phyloP scores from a whole-genome alignment of 2,329 filamentous ascomycete genomes.

The Botryotinia globosa region DNA sequence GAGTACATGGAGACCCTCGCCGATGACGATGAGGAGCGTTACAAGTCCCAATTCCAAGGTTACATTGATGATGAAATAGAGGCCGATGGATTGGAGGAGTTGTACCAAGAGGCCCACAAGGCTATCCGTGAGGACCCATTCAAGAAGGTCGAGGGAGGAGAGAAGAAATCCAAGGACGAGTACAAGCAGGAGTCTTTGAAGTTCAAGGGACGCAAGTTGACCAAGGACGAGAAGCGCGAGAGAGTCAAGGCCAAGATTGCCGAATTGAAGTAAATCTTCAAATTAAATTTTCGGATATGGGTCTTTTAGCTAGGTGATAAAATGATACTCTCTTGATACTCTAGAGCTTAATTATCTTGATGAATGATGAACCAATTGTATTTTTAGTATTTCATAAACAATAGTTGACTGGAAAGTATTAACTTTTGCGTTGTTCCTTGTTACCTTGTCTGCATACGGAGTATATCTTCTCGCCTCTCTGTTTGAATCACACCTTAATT shows the following conservation, averaged over 20 bases:
- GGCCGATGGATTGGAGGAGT: slow-evolving; percentile 93
- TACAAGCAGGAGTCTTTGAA: slow-evolving; percentile 96
- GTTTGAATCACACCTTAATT: neutral
- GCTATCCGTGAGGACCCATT: slow-evolving; percentile 96
- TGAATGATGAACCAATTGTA: neutral
- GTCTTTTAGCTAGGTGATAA: slow-evolving; percentile 19
- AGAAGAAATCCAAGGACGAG: slow-evolving; percentile 97
- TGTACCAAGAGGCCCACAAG: slow-evolving; percentile 93
- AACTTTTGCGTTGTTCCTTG: neutral
- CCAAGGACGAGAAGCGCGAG: slow-evolving; percentile 77
- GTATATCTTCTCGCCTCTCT: neutral
- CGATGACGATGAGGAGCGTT: slow-evolving; percentile 99
- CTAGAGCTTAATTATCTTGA: neutral
- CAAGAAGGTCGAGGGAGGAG: slow-evolving; percentile 75
- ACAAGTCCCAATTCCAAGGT: slow-evolving; percentile 95
- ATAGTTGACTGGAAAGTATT: neutral
- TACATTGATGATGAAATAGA: slow-evolving; percentile 97
- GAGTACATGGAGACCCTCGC: slow-evolving; percentile 99
- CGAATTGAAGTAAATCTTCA: slow-evolving; percentile 56
- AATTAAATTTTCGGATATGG: slow-evolving; percentile 24
- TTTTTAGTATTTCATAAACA: neutral
- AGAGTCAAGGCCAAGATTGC: slow-evolving; percentile 90
- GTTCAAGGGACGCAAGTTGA: slow-evolving; percentile 74
- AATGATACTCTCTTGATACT: slow-evolving; percentile 10
- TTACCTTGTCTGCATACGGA: neutral